A percentile compares a stretch with the other conserved stretches of the same genome.
These are phyloP conservation scores for Avena atlantica DNA, from an alignment of 176 grass and related monocot genomes.

Conservation along the genomic window DNA sequence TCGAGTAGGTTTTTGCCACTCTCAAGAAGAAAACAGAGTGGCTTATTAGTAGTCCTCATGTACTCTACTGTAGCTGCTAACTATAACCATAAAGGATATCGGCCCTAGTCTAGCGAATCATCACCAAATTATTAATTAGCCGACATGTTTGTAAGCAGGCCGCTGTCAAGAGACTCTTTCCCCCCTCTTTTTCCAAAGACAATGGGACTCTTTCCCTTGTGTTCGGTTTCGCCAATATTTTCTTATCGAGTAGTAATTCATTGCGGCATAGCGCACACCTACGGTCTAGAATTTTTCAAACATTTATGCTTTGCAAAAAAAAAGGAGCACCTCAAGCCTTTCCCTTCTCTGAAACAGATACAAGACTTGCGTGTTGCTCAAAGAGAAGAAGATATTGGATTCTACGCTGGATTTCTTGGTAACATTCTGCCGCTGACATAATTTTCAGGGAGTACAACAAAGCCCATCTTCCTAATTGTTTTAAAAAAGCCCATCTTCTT, in stretches of 20 bases:
- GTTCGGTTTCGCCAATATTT: background rate
- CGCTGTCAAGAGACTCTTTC: background rate
- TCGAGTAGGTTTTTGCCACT: background rate
- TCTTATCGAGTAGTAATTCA: background rate
- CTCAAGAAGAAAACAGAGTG: background rate
- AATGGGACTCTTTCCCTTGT: background rate
- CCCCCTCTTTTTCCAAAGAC: background rate
- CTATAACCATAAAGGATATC: background rate
- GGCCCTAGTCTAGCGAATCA: background rate
- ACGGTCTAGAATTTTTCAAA: background rate
- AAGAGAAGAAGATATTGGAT: conserved; percentile 88
- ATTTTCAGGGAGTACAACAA: background rate
- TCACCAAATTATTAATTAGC: background rate
- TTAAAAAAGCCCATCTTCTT: background rate
- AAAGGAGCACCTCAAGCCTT: background rate
- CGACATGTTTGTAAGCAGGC: background rate
- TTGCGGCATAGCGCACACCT: background rate
- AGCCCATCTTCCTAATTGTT: too few species aligned
- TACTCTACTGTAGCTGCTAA: background rate
- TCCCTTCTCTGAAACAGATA: conserved; percentile 47
- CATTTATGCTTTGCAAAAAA: background rate
- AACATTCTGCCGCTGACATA: background rate
- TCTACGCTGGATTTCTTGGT: conserved; percentile 92
- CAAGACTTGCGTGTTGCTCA: conserved; percentile 62
- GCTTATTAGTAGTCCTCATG: background rate